Conservation (phyloP, 345 rosid species). For the Populus ilicifolia region DNA sequence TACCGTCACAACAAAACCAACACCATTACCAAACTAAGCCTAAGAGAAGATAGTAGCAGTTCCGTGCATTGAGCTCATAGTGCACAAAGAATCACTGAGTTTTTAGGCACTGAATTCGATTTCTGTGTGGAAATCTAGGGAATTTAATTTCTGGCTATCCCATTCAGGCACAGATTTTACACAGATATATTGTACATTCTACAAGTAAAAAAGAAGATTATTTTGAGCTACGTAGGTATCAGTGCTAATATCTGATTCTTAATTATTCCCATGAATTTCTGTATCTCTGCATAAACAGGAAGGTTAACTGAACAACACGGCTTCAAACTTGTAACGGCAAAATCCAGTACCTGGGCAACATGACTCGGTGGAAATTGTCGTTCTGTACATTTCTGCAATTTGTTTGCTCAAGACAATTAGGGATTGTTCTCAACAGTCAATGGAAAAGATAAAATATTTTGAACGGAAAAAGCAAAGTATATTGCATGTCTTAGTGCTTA, state of each 20-base stretch:
- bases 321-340: constrained; percentile 67
- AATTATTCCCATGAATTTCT: constrained; percentile 81
- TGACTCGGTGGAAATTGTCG: constrained; percentile 78
- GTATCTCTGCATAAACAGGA: constrained; percentile 73
- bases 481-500: constrained; percentile 8
- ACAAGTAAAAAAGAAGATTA: background rate
- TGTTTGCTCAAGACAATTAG: background rate
- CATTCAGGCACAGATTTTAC: background rate
- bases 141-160: background rate
- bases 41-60: no score
- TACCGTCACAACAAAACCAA: no score
- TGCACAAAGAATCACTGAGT: no score
- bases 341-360: constrained; percentile 70
- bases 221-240: constrained; percentile 23
- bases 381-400: constrained; percentile 80
- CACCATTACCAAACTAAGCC: no score
- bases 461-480: background rate
- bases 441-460: background rate
- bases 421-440: background rate
- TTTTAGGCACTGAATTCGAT: no score
- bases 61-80: no score
- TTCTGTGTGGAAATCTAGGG: no score
- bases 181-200: background rate
- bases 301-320: constrained; percentile 75
- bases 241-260: constrained; percentile 52